Evolutionary conservation across 1,139 yeast genomes (phyloP), one percentile per base, ranked within the genome.

Genomic region (Debaryomyces fabryi): DNA sequence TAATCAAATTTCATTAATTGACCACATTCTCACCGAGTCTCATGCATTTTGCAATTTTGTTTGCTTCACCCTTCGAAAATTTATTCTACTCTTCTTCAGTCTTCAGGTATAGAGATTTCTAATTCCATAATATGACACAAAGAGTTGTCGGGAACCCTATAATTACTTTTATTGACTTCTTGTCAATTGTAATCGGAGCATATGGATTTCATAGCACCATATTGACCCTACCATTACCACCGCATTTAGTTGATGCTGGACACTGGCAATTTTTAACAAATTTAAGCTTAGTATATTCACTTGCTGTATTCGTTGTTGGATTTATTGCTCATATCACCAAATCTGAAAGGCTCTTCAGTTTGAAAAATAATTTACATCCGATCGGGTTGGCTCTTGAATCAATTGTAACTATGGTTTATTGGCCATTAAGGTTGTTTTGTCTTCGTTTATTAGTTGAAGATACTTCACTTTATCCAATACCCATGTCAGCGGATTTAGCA

Each of bases 221-320:
- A 23, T 39, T 62, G 9, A 39, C 37, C 13, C 40, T 49, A 16
- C 53, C 47, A 13, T 64, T 83, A 24, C 89, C 91, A 0, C 69
- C 65, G 1, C 71, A 68, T 42, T 63, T 85, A 34, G 68, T 58
- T 4, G 63, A 64, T 12, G 91, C 83, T 0, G 92, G 92, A 1
- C 86, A 79, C 49, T 78, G 78, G 69, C 91, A 86, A 61, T 86
- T 86, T 60, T 68, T 86, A 44, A 86, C 93, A 10, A 85, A 85
- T 59, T 52, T 67, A 25, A 32, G 38, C 13, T 66, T 85, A 20
- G 64, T 65, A 0, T 65, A 76, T 30, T 78, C 88, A 1, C 55
- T 82, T 12, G 52, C 75, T 4, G 78, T 78, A 39, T 77, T 76
- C 49, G 45, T 56, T 0, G 29, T 78, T 18, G 82, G 81, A 2